Evolutionary conservation across 352 stramenopile species (phyloP), one percentile per base, ranked within the genome.

Genomic region (Plasmopara viticola): DNA sequence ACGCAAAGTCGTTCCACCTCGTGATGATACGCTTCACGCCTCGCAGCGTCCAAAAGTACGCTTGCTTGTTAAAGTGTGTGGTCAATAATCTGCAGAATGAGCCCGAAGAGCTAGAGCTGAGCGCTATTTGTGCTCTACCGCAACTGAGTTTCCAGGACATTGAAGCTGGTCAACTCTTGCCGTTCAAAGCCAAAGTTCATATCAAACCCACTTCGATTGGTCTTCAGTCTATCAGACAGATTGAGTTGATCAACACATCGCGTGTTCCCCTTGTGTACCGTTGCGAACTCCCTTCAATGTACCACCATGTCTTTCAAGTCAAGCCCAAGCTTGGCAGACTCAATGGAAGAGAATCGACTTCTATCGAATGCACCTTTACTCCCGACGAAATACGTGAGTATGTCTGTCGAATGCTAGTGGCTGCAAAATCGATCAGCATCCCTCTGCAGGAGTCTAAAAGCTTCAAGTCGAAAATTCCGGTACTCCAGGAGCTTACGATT

Each of bases 171-270:
- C 42, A 46, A 33, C 9, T 61, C 41, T 35, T 59, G 7, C 37
- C 45, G 5, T 56, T 48, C 6, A 70, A 83, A 2, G 59, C 56
- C 0, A 72, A 72, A 38, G 44, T 96, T 1, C 94, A 83, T 48
- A 66, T 97, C 44, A 93, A 94, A 48, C 86, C 89, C 0, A 96
- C 87, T 0, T 76, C 78, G 5, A 49, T 96, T 6, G 86, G 86
- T 12, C 62, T 97, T 13, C 42, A 68, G 15, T 90, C 84, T 4
- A 42, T 64, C 6, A 67, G 74, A 1, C 56, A 64, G 0, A 62
- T 95, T 14, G 53, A 70, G 14, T 57, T 96, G 18, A 43, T 77
- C 3, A 97, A 97, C 53, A 64, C 53, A 9, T 95, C 86, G 29
- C 77, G 89, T 4, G 74, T 97, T 37, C 89, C 89, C 13, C 74